Conservation (phyloP, 306 rosid species). For the Ammopiptanthus mongolicus region DNA sequence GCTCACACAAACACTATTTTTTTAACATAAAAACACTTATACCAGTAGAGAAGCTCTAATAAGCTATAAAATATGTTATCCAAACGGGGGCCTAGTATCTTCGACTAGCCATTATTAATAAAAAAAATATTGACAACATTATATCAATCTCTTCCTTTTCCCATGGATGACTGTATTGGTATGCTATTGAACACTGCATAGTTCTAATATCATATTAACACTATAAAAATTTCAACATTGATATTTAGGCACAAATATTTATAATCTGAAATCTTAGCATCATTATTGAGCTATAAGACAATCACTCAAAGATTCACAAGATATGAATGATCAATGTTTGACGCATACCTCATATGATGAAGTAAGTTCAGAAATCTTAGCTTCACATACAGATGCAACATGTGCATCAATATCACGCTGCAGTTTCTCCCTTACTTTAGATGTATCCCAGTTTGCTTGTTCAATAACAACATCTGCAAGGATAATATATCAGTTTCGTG, state of each 20-base stretch:
- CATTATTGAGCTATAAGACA: not conserved
- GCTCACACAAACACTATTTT: no score
- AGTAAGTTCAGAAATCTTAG: conserved; percentile 75
- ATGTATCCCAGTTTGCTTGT: conserved; percentile 77
- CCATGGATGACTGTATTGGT: not conserved
- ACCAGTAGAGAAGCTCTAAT: no score
- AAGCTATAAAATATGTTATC: no score
- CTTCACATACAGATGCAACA: conserved; percentile 56
- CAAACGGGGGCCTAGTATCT: no score
- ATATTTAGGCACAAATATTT: not conserved
- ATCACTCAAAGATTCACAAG: conserved; percentile 14
- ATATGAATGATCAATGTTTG: conserved; percentile 1
- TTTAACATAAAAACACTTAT: no score
- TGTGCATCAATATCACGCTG: conserved; percentile 85
- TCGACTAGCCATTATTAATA: not conserved
- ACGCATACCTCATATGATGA: conserved; percentile 59
- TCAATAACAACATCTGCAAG: conserved; percentile 76
- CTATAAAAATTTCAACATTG: not conserved
- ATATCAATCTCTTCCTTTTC: not conserved
- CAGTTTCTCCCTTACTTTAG: conserved; percentile 83
- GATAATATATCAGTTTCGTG: conserved; percentile 24
- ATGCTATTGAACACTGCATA: not conserved
- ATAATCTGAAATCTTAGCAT: not conserved
- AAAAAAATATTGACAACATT: not conserved
- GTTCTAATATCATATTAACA: not conserved